Base-by-base conservation (phyloP, 164 flowering plant genomes). In the Dillenia turbinata region DNA sequence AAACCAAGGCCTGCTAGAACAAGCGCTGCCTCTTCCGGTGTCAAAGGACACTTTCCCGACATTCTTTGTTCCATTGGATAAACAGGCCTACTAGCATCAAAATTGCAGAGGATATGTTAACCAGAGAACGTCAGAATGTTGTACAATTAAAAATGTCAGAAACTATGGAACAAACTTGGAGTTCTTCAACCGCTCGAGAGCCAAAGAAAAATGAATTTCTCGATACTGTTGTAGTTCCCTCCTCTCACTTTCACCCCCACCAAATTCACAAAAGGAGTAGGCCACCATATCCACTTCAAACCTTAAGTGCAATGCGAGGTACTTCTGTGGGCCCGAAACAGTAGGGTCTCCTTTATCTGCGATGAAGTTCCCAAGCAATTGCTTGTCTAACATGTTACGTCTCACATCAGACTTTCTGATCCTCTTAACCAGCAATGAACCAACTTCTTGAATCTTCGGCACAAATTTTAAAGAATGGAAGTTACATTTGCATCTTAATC, bases 221-320 rank as follows among this genome's bases (percentile, higher is more conserved):
- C 99, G 73, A 71, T 95, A 95, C 60, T 88, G 74, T 67, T 85
- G 84, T 53, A 95, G 89, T 65, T 95, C 94, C 69, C 73, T 82
- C 55, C 56, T 79, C 79, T 95, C 99, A 15, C 60, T 70, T 67
- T 84, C 86, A 51, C 96, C 97, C 56, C 97, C 97, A 45, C 97
- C 99, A 76, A 95, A 95, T 12, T 84, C 96, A 75, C 99, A 95
- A 46, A 78, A 63, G 9, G 99, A 95, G 63, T 95, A 95, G 40
- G 99, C 96, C 57, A 95, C 92, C 99, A 95, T 95, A 52, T 92
- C 99, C 54, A 81, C 78, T 77, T 95, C 99, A 72, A 92, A 95
- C 67, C 99, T 86, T 77, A 95, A 69, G 70, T 92, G 99, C 77
- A 95, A 77, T 64, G 96, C 92, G 58, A 94, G 87, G 75, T 89